Evolutionary conservation across 768 basidiomycete genomes (phyloP).

Genomic region (Amanita muscaria): DNA sequence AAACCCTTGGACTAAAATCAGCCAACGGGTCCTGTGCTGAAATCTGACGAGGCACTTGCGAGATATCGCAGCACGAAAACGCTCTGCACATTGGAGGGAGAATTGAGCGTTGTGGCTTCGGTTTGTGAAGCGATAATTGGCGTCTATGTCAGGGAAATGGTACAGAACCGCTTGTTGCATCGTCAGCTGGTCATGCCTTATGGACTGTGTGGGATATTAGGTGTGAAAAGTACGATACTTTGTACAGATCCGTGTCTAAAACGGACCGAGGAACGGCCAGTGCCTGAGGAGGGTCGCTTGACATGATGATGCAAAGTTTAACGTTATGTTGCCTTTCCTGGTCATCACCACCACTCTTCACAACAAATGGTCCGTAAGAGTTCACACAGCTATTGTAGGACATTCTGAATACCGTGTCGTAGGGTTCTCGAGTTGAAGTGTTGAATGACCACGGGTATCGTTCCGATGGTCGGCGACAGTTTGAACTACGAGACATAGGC

Average conservation of each 20-base stretch:
- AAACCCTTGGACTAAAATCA: conserved; percentile 44
- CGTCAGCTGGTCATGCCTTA: conserved; percentile 50
- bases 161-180: conserved; percentile 91
- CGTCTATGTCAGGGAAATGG: conserved; percentile 65
- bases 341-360: not conserved
- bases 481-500: conserved; percentile 75
- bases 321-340: not conserved
- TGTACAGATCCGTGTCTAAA: conserved; percentile 93
- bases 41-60: conserved; percentile 29
- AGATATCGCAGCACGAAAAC: conserved; percentile 44
- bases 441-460: conserved; percentile 83
- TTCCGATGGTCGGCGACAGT: conserved; percentile 88
- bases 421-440: conserved; percentile 43
- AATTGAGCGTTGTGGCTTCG: conserved; percentile 60
- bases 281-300: conserved; percentile 21
- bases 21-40: not conserved
- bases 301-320: conserved; percentile 24
- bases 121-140: conserved; percentile 76
- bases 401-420: not conserved
- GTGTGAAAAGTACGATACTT: conserved; percentile 36
- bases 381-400: not conserved
- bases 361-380: not conserved
- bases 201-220: not conserved
- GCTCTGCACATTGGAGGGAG: conserved; percentile 54
- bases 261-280: conserved; percentile 44